phyloP scores from a whole-genome alignment of 2,329 filamentous ascomycete genomes.

The Microcera coccophila region DNA sequence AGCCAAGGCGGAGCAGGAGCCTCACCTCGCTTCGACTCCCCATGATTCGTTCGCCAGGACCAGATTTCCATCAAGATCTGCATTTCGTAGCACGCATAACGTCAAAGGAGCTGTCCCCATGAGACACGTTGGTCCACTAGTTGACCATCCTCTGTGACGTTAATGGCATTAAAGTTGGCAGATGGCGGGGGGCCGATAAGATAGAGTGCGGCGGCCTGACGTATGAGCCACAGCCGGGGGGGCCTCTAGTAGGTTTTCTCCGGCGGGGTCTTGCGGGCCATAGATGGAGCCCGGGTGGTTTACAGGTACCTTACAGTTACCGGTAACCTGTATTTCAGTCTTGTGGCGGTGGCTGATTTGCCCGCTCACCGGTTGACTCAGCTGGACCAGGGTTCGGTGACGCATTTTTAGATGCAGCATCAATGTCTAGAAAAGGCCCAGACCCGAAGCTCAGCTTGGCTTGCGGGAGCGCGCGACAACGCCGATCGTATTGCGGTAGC shows the following conservation, averaged over 20 bases:
- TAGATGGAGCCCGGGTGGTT: too few species aligned
- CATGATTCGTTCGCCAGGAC: neutral
- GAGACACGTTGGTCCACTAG: neutral
- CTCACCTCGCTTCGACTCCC: neutral
- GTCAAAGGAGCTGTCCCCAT: too few species aligned
- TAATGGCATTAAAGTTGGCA: neutral
- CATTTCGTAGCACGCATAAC: too few species aligned
- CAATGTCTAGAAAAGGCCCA: conserved; percentile 13
- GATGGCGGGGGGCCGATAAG: conserved; percentile 4
- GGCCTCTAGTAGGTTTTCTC: neutral
- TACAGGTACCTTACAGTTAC: too few species aligned
- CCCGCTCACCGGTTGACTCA: conserved; percentile 20
- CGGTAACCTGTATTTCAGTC: too few species aligned
- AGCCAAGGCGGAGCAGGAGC: conserved; percentile 4
- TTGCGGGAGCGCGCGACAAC: too few species aligned
- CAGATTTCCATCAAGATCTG: too few species aligned
- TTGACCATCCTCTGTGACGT: neutral
- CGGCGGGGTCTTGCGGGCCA: too few species aligned
- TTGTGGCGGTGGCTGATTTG: neutral
- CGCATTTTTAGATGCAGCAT: conserved; percentile 8
- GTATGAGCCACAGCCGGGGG: neutral
- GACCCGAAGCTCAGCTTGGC: conserved; percentile 5
- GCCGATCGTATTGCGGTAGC: neutral
- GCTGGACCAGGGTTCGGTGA: conserved; percentile 5
- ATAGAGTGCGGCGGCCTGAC: conserved; percentile 15